phyloP scores from a whole-genome alignment of 257 asterid genomes.

The Phtheirospermum japonicum region DNA sequence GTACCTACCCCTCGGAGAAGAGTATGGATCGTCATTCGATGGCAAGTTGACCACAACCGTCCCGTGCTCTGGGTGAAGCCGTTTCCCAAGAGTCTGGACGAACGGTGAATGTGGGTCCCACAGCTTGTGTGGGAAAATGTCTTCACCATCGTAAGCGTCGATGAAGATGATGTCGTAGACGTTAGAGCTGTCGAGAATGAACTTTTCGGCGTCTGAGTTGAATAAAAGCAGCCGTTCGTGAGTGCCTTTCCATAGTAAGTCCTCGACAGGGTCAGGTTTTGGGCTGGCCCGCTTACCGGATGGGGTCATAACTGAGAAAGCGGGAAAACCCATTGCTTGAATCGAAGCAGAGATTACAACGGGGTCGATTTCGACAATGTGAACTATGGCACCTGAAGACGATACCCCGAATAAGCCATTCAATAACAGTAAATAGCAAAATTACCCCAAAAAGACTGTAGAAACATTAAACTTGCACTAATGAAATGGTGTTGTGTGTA shows the following conservation, averaged over 20 bases:
- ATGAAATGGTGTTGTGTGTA: too few relatives aligned
- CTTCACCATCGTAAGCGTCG: slow-evolving; percentile 89
- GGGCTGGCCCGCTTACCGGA: slow-evolving; percentile 44
- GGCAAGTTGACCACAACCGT: slow-evolving; percentile 84
- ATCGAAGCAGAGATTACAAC: slow-evolving; percentile 74
- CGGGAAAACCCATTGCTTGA: slow-evolving; percentile 89
- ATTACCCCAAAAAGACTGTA: too few relatives aligned
- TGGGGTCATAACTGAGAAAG: slow-evolving; percentile 54
- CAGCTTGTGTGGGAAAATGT: slow-evolving; percentile 63
- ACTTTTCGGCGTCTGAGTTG: slow-evolving; percentile 73
- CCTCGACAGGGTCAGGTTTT: slow-evolving; percentile 40
- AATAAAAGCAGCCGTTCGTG: slow-evolving; percentile 64
- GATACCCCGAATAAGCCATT: background rate
- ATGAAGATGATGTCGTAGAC: slow-evolving; percentile 66
- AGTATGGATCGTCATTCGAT: slow-evolving; percentile 34
- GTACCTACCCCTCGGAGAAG: slow-evolving; percentile 51
- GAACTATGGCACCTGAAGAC: slow-evolving; percentile 66
- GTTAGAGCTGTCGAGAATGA: slow-evolving; percentile 47
- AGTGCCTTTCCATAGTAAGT: slow-evolving; percentile 70
- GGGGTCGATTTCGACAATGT: slow-evolving; percentile 82
- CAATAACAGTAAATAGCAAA: too few relatives aligned
- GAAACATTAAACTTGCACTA: too few relatives aligned
- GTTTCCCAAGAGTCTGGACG: slow-evolving; percentile 47
- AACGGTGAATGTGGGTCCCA: slow-evolving; percentile 71
- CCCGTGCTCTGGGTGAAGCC: slow-evolving; percentile 76